Conservation (phyloP, 257 asterid genomes). For the Nemophila menziesii region DNA sequence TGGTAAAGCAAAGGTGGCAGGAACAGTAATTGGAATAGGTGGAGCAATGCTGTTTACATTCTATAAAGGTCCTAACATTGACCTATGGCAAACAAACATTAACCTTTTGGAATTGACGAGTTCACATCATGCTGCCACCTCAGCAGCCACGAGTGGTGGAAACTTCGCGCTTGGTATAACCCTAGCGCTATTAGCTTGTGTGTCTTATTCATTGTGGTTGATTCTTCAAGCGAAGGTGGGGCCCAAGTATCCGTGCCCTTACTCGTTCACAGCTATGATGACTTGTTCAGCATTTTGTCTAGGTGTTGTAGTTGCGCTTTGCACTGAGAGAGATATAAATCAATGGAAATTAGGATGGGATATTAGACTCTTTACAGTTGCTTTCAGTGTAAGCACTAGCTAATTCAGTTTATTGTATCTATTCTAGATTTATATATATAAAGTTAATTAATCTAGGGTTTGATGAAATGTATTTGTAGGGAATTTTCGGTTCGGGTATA, state of each 20-base stretch:
- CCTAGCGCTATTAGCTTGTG: constrained; percentile 35
- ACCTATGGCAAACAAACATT: constrained; percentile 30
- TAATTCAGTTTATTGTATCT: neutral
- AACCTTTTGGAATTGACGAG: constrained; percentile 29
- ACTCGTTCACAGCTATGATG: constrained; percentile 47
- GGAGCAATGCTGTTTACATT: constrained; percentile 81
- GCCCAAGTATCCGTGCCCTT: constrained; percentile 39
- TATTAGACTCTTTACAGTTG: constrained; percentile 36
- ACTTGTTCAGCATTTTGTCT: constrained; percentile 33
- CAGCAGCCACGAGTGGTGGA: neutral
- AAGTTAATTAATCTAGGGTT: neutral
- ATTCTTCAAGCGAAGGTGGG: constrained; percentile 12
- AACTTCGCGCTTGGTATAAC: constrained; percentile 32
- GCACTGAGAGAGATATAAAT: constrained; percentile 36
- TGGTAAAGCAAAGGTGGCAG: constrained; percentile 64
- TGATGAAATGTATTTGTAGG: constrained; percentile 7
- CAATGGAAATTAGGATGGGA: constrained; percentile 52
- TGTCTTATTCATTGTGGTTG: constrained; percentile 44
- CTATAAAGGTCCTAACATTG: constrained; percentile 47
- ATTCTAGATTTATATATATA: neutral
- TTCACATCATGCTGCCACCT: constrained; percentile 1
- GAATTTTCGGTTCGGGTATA: constrained; percentile 18
- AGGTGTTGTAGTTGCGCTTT: constrained; percentile 25
- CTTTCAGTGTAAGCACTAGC: constrained; percentile 23
- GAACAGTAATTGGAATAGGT: constrained; percentile 43